These are phyloP conservation scores for Prunus salicina DNA, from an alignment of 306 rosid genomes.

Conservation along the genomic window DNA sequence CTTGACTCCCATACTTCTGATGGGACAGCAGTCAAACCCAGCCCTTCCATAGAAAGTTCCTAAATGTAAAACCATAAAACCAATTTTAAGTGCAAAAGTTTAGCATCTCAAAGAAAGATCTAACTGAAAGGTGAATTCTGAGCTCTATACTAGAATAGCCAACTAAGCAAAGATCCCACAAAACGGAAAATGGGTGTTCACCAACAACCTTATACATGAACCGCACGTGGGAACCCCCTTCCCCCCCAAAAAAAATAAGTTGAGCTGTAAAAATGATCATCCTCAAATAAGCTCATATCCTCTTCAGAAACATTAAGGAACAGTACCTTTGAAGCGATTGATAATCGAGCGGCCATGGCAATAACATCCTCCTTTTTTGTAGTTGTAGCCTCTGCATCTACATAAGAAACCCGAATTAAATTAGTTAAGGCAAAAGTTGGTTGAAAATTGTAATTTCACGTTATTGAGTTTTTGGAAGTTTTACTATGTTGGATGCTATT, in stretches of 20 bases:
- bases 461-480: not conserved
- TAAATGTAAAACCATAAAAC: constrained; percentile 31
- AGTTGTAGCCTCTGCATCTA: constrained; percentile 60
- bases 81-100: constrained; percentile 4
- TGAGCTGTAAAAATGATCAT: constrained; percentile 1
- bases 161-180: not conserved
- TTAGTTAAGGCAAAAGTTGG: constrained; percentile 6
- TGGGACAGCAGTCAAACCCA: constrained; percentile 73
- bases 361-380: constrained; percentile 59
- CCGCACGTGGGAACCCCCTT: not conserved
- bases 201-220: not conserved
- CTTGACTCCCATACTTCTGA: constrained; percentile 79
- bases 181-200: not conserved
- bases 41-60: constrained; percentile 84
- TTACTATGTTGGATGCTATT: not conserved
- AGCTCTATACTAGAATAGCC: not conserved
- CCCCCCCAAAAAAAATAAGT: not conserved
- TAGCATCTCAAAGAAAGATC: not conserved
- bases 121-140: not conserved
- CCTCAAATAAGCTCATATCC: not conserved
- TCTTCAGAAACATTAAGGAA: not conserved
- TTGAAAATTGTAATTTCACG: not conserved
- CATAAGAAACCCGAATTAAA: constrained; percentile 21
- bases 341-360: constrained; percentile 74
- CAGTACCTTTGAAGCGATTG: constrained; percentile 81